Conservation (phyloP, 345 rosid genomes). For the Salix brachista region DNA sequence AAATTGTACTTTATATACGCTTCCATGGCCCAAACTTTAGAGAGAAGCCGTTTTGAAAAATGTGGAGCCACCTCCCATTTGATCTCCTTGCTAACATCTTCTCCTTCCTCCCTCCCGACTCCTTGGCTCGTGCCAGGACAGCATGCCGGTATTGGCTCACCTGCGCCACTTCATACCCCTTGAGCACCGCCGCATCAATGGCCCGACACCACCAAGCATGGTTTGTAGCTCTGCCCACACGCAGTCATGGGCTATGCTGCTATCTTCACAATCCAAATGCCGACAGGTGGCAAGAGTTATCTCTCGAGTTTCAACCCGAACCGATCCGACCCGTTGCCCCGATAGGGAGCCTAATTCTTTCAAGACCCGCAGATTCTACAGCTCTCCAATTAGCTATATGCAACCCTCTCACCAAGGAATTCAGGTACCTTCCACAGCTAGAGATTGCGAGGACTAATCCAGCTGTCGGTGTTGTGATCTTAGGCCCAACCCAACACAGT, state of each 20-base stretch:
- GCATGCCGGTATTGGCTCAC: slow-evolving; percentile 42
- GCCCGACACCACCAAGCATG: slow-evolving; percentile 28
- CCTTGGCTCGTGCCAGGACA: slow-evolving; percentile 41
- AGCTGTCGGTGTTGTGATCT: slow-evolving; percentile 36
- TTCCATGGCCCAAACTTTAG: not conserved
- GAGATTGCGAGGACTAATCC: slow-evolving; percentile 40
- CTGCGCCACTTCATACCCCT: slow-evolving; percentile 26
- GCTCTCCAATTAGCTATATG: slow-evolving; percentile 30
- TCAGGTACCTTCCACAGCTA: slow-evolving; percentile 36
- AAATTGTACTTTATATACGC: not conserved
- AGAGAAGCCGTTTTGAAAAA: slow-evolving; percentile 2
- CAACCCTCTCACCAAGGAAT: slow-evolving; percentile 44
- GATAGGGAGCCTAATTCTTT: slow-evolving; percentile 40
- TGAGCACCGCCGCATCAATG: not conserved
- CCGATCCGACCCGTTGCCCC: slow-evolving; percentile 35
- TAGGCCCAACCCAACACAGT: slow-evolving; percentile 3
- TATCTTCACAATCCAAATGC: slow-evolving; percentile 37
- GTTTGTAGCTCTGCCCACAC: slow-evolving; percentile 48
- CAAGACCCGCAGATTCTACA: slow-evolving; percentile 28
- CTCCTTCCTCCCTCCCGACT: slow-evolving; percentile 48
- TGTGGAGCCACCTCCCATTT: slow-evolving; percentile 53
- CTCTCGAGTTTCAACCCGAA: slow-evolving; percentile 31
- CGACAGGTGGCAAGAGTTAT: slow-evolving; percentile 35
- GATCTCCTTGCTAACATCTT: slow-evolving; percentile 42
- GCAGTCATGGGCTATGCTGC: slow-evolving; percentile 28